Evolutionary conservation across 306 rosid genomes (phyloP).

Genomic region (Citrullus colocynthis): DNA sequence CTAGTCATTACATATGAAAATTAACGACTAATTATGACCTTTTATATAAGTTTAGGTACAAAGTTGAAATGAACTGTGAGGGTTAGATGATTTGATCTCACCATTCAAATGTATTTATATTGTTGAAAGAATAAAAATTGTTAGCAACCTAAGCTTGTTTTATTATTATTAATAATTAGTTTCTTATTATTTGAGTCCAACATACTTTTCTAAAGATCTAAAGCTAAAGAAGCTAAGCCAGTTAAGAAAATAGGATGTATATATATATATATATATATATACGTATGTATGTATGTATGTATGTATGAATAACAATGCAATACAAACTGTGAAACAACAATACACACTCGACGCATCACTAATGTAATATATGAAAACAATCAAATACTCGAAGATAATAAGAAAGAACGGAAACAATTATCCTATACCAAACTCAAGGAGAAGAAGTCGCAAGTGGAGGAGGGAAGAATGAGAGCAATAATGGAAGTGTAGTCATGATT

Average conservation of each 20-base stretch:
- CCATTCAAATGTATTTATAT: background rate
- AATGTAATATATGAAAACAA: background rate
- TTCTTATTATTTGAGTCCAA: background rate
- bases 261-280: background rate
- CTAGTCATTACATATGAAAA: background rate
- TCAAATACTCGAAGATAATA: background rate
- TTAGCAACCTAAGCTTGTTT: background rate
- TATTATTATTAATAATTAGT: too few species aligned
- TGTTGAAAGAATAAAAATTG: background rate
- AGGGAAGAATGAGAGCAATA: background rate
- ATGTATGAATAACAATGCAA: background rate
- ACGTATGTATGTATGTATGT: background rate
- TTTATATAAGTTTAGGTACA: background rate
- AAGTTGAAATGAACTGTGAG: background rate
- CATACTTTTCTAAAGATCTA: background rate
- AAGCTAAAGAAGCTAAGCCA: background rate
- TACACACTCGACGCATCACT: background rate
- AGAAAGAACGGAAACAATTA: background rate
- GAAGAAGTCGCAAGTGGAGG: slow-evolving; percentile 13
- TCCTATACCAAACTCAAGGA: slow-evolving; percentile 5
- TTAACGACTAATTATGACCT: background rate
- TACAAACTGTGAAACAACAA: background rate
- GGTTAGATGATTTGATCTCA: background rate
- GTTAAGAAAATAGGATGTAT: background rate
- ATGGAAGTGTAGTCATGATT: background rate